A percentile compares a stretch with the other conserved stretches of the same genome.
Conservation (phyloP, 306 rosid species). For the Inga laurina region DNA sequence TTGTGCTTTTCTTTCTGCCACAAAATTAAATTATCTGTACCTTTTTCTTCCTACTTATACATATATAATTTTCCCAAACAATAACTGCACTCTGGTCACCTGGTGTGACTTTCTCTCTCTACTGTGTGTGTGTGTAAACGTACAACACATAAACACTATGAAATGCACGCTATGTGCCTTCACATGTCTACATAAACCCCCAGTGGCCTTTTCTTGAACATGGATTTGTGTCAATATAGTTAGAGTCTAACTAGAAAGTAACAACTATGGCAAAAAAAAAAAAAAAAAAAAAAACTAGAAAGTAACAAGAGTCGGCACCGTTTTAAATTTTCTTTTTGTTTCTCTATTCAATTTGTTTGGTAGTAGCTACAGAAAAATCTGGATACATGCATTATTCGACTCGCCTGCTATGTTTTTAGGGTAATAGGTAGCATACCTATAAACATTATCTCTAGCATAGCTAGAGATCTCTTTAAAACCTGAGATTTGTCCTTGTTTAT, state of each 20-base stretch:
- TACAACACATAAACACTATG: background rate
- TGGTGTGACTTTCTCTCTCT: constrained; percentile 1
- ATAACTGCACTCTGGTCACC: constrained; percentile 29
- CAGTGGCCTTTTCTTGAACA: background rate
- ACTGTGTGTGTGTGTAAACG: too few relatives aligned
- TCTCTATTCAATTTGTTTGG: background rate
- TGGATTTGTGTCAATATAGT: constrained; percentile 1
- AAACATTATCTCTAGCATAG: background rate
- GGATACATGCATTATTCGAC: background rate
- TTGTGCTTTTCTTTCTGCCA: constrained; percentile 41
- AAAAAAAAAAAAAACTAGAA: background rate
- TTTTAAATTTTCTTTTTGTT: too few relatives aligned
- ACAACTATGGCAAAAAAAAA: too few relatives aligned
- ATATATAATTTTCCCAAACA: constrained; percentile 30
- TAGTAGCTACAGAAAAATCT: background rate
- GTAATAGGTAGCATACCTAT: background rate
- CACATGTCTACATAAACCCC: constrained; percentile 6
- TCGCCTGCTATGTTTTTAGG: background rate
- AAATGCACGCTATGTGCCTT: background rate
- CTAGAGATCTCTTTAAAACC: background rate
- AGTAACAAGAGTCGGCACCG: background rate
- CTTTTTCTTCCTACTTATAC: background rate
- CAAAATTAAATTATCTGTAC: constrained; percentile 22
- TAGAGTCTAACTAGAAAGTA: background rate
- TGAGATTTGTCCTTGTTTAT: constrained; percentile 12